Percentiles rank a stretch among this genome's conserved stretches.
Evolutionary conservation across 2,329 filamentous ascomycete species (phyloP).

Genomic region (Ophiocordyceps unilateralis): DNA sequence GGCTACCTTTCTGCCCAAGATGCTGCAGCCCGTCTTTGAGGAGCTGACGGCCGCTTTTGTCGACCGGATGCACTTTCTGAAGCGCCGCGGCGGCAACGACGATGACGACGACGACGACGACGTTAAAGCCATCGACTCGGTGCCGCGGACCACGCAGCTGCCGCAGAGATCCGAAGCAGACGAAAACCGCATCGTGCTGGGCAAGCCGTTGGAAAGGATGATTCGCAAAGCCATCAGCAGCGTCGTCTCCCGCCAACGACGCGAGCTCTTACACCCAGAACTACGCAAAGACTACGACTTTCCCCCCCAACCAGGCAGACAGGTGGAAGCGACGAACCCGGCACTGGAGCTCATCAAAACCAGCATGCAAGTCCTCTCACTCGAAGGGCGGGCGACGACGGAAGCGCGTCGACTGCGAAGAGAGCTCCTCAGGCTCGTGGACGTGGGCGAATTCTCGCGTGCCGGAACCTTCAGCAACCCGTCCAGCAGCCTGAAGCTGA

Average conservation of each 20-base stretch:
- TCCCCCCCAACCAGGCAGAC: slow-evolving; percentile 62
- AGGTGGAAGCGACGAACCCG: slow-evolving; percentile 40
- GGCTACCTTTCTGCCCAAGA: slow-evolving; percentile 65
- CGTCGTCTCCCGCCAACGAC: slow-evolving; percentile 72
- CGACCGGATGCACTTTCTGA: slow-evolving; percentile 78
- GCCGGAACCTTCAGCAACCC: slow-evolving; percentile 84
- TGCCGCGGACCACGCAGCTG: slow-evolving; percentile 38
- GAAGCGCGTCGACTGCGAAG: slow-evolving; percentile 66
- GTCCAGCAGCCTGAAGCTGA: slow-evolving; percentile 52
- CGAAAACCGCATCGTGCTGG: slow-evolving; percentile 30
- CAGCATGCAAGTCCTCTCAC: slow-evolving; percentile 15
- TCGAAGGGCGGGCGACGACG: slow-evolving; percentile 37
- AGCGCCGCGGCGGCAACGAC: slow-evolving; percentile 36
- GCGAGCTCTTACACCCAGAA: slow-evolving; percentile 78
- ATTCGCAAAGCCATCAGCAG: slow-evolving; percentile 74
- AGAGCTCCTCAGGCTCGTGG: slow-evolving; percentile 76
- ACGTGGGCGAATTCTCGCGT: slow-evolving; percentile 81
- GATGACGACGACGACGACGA: not conserved
- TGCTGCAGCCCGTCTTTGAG: slow-evolving; percentile 70
- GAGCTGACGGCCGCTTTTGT: slow-evolving; percentile 94
- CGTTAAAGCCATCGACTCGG: not conserved
- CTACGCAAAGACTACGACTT: slow-evolving; percentile 77
- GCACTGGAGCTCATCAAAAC: slow-evolving; percentile 71
- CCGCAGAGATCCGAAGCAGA: slow-evolving; percentile 18
- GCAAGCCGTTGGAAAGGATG: slow-evolving; percentile 73